phyloP scores from a whole-genome alignment of 441 rosid species.

The Euphorbia schlechtendalii region DNA sequence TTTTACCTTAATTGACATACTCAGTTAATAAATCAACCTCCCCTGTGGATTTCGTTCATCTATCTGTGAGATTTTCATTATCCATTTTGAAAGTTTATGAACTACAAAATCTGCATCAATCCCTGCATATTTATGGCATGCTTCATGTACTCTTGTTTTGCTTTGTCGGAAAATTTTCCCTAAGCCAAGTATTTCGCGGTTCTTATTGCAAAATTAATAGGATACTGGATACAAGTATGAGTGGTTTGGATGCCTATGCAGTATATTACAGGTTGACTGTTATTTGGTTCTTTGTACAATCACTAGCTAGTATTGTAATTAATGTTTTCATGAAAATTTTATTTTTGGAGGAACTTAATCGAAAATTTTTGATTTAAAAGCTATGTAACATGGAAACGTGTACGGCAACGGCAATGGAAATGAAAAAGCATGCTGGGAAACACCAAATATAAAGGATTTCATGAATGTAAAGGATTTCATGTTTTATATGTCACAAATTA shows the following conservation, averaged over 20 bases:
- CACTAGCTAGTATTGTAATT: not conserved
- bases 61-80: not conserved
- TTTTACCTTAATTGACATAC: conserved; percentile 3
- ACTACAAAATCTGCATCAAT: not conserved
- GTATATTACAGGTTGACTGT: not conserved
- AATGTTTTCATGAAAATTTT: not conserved
- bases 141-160: no score
- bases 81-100: not conserved
- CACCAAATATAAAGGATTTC: no score
- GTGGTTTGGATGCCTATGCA: not conserved
- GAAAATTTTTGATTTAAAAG: no score
- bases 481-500: no score
- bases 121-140: no score
- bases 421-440: no score
- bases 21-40: not conserved
- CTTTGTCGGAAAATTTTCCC: no score
- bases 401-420: no score
- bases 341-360: no score
- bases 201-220: not conserved
- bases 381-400: no score
- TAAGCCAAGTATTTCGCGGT: not conserved
- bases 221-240: not conserved
- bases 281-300: not conserved
- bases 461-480: no score
- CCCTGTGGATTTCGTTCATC: conserved; percentile 1